Evolutionary conservation across 306 rosid genomes (phyloP).

Genomic region (Quercus agrifolia): DNA sequence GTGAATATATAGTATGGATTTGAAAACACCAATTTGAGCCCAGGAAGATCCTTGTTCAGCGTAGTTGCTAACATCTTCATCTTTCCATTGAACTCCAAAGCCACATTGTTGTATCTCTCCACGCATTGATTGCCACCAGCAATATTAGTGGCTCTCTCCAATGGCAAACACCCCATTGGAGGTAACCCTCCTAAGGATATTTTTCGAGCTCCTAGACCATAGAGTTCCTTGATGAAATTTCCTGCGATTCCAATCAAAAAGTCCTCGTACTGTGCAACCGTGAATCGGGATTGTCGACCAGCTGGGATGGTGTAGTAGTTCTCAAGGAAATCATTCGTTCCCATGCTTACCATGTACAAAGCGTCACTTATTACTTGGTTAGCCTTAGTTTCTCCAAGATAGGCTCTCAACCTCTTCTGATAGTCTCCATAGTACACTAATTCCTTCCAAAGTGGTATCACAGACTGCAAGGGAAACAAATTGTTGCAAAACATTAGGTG

Average conservation of each 20-base stretch:
- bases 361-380: slow-evolving; percentile 46
- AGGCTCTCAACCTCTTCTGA: slow-evolving; percentile 52
- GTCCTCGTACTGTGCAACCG: slow-evolving; percentile 42
- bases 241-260: slow-evolving; percentile 60
- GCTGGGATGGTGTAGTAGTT: slow-evolving; percentile 64
- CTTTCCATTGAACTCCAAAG: slow-evolving; percentile 69
- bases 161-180: slow-evolving; percentile 95
- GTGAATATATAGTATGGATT: slow-evolving; percentile 55
- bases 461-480: slow-evolving; percentile 51
- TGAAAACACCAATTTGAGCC: slow-evolving; percentile 59
- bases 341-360: slow-evolving; percentile 60
- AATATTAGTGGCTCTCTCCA: slow-evolving; percentile 71
- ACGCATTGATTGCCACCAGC: slow-evolving; percentile 48
- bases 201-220: slow-evolving; percentile 75
- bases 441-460: slow-evolving; percentile 83
- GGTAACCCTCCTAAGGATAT: slow-evolving; percentile 87
- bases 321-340: slow-evolving; percentile 90
- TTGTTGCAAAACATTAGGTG: not conserved
- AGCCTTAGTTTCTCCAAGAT: slow-evolving; percentile 51
- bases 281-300: slow-evolving; percentile 49
- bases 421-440: slow-evolving; percentile 66
- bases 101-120: slow-evolving; percentile 42
- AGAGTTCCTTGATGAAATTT: slow-evolving; percentile 52
- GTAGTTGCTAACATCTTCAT: slow-evolving; percentile 38
- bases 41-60: slow-evolving; percentile 61